Conservation (phyloP, 805 yeast species). For the Hanseniaspora clermontiae region DNA sequence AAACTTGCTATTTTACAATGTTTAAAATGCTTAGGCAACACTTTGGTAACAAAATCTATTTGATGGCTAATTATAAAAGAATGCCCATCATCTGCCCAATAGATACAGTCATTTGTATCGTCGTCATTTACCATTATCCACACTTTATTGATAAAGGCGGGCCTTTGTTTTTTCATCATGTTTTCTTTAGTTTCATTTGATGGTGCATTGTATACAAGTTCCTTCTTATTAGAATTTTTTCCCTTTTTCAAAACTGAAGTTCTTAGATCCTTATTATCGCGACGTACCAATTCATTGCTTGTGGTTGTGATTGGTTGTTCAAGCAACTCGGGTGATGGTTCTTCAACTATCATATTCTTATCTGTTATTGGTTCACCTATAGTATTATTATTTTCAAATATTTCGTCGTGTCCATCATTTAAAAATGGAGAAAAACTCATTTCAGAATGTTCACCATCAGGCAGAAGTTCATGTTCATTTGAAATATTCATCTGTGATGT, state of each 20-base stretch:
- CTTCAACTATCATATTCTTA: slow-evolving; percentile 12
- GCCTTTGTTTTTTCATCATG: slow-evolving; percentile 41
- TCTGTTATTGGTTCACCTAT: slow-evolving; percentile 2
- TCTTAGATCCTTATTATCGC: neutral
- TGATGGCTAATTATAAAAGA: slow-evolving; percentile 79
- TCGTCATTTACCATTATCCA: slow-evolving; percentile 94
- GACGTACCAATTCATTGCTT: neutral
- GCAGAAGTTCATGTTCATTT: neutral
- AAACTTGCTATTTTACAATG: slow-evolving; percentile 91
- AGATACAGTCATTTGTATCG: slow-evolving; percentile 52
- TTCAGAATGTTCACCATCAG: neutral
- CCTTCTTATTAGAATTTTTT: neutral
- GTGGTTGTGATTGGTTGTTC: neutral
- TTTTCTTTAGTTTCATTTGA: slow-evolving; percentile 1
- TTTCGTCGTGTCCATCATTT: neutral
- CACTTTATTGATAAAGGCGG: slow-evolving; percentile 84
- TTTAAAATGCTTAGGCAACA: slow-evolving; percentile 85
- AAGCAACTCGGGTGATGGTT: slow-evolving; percentile 2
- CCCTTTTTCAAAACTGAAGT: slow-evolving; percentile 1
- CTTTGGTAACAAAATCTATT: slow-evolving; percentile 53
- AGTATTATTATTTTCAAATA: neutral
- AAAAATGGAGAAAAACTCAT: neutral
- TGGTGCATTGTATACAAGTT: neutral
- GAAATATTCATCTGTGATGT: neutral
- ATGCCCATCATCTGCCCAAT: slow-evolving; percentile 78